Evolutionary conservation across 2,329 filamentous ascomycete genomes (phyloP).

Genomic region (Davidsoniella australis): DNA sequence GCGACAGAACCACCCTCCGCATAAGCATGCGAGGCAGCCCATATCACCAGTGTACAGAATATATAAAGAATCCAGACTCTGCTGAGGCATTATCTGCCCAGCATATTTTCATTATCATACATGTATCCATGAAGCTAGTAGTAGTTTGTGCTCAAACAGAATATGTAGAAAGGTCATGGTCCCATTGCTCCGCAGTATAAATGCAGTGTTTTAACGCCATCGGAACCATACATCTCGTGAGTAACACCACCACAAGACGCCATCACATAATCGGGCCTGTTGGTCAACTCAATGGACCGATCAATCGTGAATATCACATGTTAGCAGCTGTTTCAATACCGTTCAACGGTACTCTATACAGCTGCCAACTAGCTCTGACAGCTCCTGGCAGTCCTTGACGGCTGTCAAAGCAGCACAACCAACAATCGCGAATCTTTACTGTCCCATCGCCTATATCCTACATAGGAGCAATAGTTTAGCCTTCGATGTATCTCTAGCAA

Average conservation of each 20-base stretch:
- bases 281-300: background rate
- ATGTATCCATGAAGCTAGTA: too few relatives aligned
- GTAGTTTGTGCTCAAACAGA: too few relatives aligned
- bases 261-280: background rate
- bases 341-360: too few relatives aligned
- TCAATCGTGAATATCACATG: background rate
- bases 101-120: too few relatives aligned
- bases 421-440: background rate
- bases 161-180: too few relatives aligned
- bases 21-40: background rate
- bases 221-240: too few relatives aligned
- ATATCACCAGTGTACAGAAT: constrained; percentile 1
- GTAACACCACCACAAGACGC: background rate
- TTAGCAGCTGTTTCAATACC: background rate
- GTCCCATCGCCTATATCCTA: background rate
- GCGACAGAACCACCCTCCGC: too few relatives aligned
- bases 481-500: constrained; percentile 5
- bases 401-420: constrained; percentile 3
- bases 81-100: too few relatives aligned
- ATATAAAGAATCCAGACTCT: too few relatives aligned
- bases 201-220: too few relatives aligned
- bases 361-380: background rate
- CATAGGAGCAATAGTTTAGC: constrained; percentile 1
- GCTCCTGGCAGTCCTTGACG: background rate
- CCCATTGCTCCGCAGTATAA: too few relatives aligned